Evolutionary conservation across 2,329 filamentous ascomycete genomes (phyloP), one percentile per base, ranked within the genome.

Genomic region (Claviceps spartinae): DNA sequence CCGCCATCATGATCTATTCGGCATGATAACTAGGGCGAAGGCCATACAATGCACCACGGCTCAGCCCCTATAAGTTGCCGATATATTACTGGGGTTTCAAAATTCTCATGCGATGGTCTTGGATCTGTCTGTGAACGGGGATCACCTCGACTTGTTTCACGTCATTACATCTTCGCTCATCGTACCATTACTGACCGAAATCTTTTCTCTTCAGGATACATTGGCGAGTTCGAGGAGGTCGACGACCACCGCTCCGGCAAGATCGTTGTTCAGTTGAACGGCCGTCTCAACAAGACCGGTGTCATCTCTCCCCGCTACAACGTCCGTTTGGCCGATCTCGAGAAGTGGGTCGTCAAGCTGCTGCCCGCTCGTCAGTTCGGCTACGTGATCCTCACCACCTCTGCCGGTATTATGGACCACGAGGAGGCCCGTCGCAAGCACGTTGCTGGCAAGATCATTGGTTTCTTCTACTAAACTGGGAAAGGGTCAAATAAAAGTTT

Each of bases 341-440:
- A 98, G 88, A 96, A 97, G 82, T 98, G 93, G 93, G 89, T 97
- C 67, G 88, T 95, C 78, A 95, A 95, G 84, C 86, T 98, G 70
- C 83, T 98, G 60, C 93, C 93, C 63, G 90, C 93, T 62, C 93
- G 93, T 96, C 93, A 98, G 78, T 98, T 98, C 82, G 93, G 93
- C 69, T 96, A 89, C 79, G 88, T 98, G 69, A 89, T 98, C 75
- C 86, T 98, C 68, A 98, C 93, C 74, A 98, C 93, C 76, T 96
- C 90, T 56, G 89, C 93, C 60, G 93, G 93, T 74, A 98, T 98
- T 75, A 97, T 98, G 91, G 93, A 98, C 80, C 93, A 98, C 80
- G 93, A 98, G 82, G 93, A 98, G 84, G 93, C 93, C 64, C 82
- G 93, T 71, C 82, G 93, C 74, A 97, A 97, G 85, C 93, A 98